Percentiles rank a stretch among this genome's conserved stretches.
These are phyloP conservation scores for Penicillium sp. DNA, from an alignment of 2,329 filamentous ascomycete species.

Conservation along the genomic window DNA sequence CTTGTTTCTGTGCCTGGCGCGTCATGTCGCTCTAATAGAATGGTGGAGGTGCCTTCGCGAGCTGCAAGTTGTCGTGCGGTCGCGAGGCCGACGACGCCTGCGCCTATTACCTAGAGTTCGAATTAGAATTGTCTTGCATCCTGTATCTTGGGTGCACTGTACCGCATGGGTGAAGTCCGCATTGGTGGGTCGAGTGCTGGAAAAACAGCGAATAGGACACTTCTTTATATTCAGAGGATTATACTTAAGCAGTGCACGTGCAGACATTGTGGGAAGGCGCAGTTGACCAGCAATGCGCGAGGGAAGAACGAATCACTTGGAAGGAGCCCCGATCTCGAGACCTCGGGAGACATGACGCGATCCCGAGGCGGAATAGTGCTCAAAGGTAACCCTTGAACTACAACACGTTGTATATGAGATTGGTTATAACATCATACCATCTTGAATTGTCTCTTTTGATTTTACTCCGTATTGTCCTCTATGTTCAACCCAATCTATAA, in stretches of 20 bases:
- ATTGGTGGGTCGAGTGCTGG: slow-evolving; percentile 38
- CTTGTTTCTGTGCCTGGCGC: slow-evolving; percentile 81
- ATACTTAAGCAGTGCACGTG: slow-evolving; percentile 10
- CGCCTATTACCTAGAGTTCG: slow-evolving; percentile 58
- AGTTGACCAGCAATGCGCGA: slow-evolving; percentile 8
- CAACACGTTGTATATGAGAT: background rate
- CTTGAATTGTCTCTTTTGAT: background rate
- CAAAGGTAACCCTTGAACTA: background rate
- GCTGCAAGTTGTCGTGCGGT: slow-evolving; percentile 70
- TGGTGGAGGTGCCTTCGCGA: slow-evolving; percentile 61
- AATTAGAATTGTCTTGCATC: background rate
- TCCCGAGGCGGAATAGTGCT: background rate
- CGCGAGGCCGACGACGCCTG: slow-evolving; percentile 75
- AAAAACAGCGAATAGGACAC: slow-evolving; percentile 39
- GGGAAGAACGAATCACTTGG: background rate
- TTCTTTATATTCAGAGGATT: slow-evolving; percentile 2
- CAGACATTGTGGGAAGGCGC: slow-evolving; percentile 12
- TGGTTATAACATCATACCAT: background rate
- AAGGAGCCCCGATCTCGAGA: background rate
- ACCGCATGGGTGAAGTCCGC: slow-evolving; percentile 65
- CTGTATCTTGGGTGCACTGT: slow-evolving; percentile 5
- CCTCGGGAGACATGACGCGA: background rate
- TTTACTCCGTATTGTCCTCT: background rate
- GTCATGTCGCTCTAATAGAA: slow-evolving; percentile 77
- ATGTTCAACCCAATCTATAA: too few relatives aligned